Conservation (phyloP, 371 early-diverging fungal genomes). For the Rhizomucor miehei region DNA sequence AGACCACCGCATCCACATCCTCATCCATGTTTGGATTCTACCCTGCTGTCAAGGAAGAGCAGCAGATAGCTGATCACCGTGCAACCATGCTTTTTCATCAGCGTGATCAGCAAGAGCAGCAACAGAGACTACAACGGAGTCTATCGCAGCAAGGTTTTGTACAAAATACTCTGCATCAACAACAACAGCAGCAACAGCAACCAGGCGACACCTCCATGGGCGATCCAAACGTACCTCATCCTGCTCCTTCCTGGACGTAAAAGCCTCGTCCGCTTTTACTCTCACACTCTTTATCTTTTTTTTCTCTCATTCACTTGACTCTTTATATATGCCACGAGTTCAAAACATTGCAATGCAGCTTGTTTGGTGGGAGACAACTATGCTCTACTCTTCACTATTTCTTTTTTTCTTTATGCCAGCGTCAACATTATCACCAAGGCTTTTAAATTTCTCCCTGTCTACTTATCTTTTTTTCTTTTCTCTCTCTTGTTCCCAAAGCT, state of each 20-base stretch:
- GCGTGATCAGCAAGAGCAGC: constrained; percentile 9
- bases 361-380: no score
- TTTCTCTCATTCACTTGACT: neutral
- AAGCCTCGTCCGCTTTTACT: neutral
- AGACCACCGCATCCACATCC: neutral
- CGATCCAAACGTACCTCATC: neutral
- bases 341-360: no score
- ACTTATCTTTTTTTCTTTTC: no score
- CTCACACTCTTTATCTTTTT: neutral
- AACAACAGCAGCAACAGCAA: neutral
- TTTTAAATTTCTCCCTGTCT: no score
- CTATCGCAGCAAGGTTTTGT: constrained; percentile 13
- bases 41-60: constrained; percentile 10
- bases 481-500: no score
- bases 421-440: no score
- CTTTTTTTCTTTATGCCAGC: no score
- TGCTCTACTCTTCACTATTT: no score
- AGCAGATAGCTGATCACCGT: constrained; percentile 8
- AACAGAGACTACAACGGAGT: constrained; percentile 7
- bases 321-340: neutral
- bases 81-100: constrained; percentile 2
- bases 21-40: constrained; percentile 3
- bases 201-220: neutral
- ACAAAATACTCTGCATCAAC: constrained; percentile 4
- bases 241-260: neutral